These are phyloP conservation scores for Phaseolus coccineus DNA, from an alignment of 331 rosid species.

Conservation along the genomic window DNA sequence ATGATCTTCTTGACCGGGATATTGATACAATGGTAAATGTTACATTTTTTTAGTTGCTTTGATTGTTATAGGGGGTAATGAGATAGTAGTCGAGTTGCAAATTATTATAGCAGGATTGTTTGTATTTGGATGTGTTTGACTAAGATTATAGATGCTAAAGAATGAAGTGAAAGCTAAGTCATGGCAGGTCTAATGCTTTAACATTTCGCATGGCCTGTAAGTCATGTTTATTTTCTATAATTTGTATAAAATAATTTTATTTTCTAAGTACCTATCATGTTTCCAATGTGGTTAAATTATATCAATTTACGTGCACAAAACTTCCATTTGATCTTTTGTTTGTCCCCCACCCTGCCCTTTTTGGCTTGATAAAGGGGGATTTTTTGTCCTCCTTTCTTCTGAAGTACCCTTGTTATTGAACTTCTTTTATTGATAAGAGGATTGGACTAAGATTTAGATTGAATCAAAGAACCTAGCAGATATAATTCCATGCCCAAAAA, in stretches of 20 bases:
- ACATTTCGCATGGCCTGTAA: conserved; percentile 30
- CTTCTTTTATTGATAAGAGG: conserved; percentile 18
- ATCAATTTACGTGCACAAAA: conserved; percentile 7
- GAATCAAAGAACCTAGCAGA: neutral
- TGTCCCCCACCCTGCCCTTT: neutral
- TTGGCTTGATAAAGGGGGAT: neutral
- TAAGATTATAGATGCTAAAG: conserved; percentile 4
- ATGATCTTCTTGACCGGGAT: conserved; percentile 87
- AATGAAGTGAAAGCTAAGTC: conserved; percentile 28
- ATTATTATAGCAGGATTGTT: conserved; percentile 17
- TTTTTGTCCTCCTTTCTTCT: conserved; percentile 13
- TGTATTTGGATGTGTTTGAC: conserved; percentile 19
- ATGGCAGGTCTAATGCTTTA: conserved; percentile 37
- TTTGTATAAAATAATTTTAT: neutral
- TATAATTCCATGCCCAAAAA: neutral
- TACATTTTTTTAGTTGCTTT: conserved; percentile 28
- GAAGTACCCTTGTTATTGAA: neutral
- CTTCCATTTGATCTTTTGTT: conserved; percentile 1
- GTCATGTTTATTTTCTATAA: conserved; percentile 27
- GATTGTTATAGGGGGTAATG: conserved; percentile 4
- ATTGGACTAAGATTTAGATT: conserved; percentile 2
- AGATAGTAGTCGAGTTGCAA: conserved; percentile 24
- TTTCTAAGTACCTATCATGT: conserved; percentile 14
- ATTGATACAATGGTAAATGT: conserved; percentile 73
- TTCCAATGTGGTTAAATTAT: conserved; percentile 10